Percentiles rank a stretch among this genome's conserved stretches.
phyloP scores from a whole-genome alignment of 768 basidiomycete genomes.

The Paxillus ammoniavirescens region DNA sequence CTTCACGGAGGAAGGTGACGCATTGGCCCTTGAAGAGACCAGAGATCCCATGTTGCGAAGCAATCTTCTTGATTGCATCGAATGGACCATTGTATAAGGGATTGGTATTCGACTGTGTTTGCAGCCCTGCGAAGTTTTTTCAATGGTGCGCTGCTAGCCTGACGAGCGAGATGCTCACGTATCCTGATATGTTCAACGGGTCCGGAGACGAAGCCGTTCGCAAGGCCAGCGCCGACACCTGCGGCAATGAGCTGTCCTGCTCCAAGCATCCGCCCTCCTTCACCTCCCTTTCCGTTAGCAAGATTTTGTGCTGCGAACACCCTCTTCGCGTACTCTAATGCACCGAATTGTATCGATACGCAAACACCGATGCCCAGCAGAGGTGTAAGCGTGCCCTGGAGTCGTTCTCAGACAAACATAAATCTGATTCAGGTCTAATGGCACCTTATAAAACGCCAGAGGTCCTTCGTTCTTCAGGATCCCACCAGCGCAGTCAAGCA shows the following conservation, averaged over 20 bases:
- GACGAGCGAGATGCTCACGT: slow-evolving; percentile 16
- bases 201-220: slow-evolving; percentile 91
- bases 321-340: slow-evolving; percentile 83
- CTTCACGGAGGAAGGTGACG: slow-evolving; percentile 83
- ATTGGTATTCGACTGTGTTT: slow-evolving; percentile 84
- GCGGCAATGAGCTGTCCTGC: slow-evolving; percentile 67
- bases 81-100: slow-evolving; percentile 79
- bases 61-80: slow-evolving; percentile 88
- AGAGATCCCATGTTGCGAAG: slow-evolving; percentile 65
- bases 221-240: slow-evolving; percentile 83
- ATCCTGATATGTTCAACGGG: slow-evolving; percentile 99
- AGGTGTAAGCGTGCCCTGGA: slow-evolving; percentile 85
- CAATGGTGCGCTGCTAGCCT: background rate
- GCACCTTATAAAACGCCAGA: slow-evolving; percentile 91
- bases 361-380: slow-evolving; percentile 91
- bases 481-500: slow-evolving; percentile 87
- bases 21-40: slow-evolving; percentile 94
- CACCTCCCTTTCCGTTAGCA: slow-evolving; percentile 56
- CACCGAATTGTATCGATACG: slow-evolving; percentile 95
- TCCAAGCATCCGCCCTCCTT: slow-evolving; percentile 58
- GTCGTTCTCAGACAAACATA: slow-evolving; percentile 1
- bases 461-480: slow-evolving; percentile 91
- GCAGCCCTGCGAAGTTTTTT: slow-evolving; percentile 58
- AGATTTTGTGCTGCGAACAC: slow-evolving; percentile 67
- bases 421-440: background rate